A percentile compares a stretch with the other conserved stretches of the same genome.
Evolutionary conservation across 352 stramenopile species (phyloP).

Genomic region (Phytophthora chlamydospora): DNA sequence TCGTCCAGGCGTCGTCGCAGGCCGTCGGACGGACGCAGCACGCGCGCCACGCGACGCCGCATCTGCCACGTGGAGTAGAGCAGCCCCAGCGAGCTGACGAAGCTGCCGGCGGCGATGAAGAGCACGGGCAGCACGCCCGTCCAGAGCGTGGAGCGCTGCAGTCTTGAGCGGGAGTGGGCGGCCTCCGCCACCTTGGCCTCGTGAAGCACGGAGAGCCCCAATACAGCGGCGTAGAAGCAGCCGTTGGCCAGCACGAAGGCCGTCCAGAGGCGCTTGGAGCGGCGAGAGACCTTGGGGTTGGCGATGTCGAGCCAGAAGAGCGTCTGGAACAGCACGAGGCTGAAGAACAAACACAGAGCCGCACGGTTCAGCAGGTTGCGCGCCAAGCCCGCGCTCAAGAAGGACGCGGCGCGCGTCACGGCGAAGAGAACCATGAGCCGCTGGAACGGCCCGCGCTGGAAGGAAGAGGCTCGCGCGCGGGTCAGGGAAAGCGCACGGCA

Average conservation of each 20-base stretch:
- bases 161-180: constrained; percentile 8
- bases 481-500: constrained; percentile 50
- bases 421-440: constrained; percentile 70
- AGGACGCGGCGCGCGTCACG: constrained; percentile 59
- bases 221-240: constrained; percentile 73
- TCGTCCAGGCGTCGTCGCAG: constrained; percentile 59
- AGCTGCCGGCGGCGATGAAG: constrained; percentile 69
- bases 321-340: constrained; percentile 86
- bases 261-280: constrained; percentile 80
- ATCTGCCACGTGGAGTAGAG: constrained; percentile 84
- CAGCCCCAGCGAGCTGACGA: constrained; percentile 69
- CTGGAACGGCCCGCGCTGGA: constrained; percentile 74
- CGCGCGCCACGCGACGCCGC: constrained; percentile 65
- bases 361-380: constrained; percentile 74
- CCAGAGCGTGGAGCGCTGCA: constrained; percentile 40
- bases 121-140: constrained; percentile 70
- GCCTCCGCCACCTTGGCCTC: constrained; percentile 33
- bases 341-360: constrained; percentile 86
- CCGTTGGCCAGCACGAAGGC: constrained; percentile 74
- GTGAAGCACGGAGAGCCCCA: constrained; percentile 67
- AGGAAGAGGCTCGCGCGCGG: constrained; percentile 31
- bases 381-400: constrained; percentile 39
- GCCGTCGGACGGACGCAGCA: constrained; percentile 59
- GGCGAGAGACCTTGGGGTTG: constrained; percentile 76
- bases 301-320: constrained; percentile 89